Evolutionary conservation across 371 early-diverging fungal species (phyloP).

Genomic region (Mucor mucedo): DNA sequence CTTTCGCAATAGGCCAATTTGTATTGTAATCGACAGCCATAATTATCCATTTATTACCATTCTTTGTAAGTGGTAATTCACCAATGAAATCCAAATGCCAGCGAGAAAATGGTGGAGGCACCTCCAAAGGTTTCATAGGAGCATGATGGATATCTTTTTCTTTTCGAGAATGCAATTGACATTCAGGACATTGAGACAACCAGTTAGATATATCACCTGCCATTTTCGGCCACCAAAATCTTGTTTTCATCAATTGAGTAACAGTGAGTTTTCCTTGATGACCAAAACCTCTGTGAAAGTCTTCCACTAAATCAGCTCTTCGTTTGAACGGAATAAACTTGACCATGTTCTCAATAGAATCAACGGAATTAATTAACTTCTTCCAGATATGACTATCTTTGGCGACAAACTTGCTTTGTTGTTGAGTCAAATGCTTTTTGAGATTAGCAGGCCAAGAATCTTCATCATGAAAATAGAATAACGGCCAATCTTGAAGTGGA

Average conservation of each 20-base stretch:
- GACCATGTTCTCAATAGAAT: neutral
- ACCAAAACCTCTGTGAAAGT: conserved; percentile 19
- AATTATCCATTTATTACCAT: conserved; percentile 30
- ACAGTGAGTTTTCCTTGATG: conserved; percentile 16
- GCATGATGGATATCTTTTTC: conserved; percentile 1
- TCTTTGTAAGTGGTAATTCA: conserved; percentile 24
- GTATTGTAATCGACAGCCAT: conserved; percentile 49
- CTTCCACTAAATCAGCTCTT: conserved; percentile 11
- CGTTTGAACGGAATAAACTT: neutral
- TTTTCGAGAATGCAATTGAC: conserved; percentile 8
- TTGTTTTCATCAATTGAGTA: neutral
- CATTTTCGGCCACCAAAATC: conserved; percentile 7
- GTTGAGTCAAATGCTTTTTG: too few relatives aligned
- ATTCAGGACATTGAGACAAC: conserved; percentile 1
- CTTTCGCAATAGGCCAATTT: too few relatives aligned
- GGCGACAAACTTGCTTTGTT: neutral
- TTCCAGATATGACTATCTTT: neutral
- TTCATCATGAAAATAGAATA: neutral
- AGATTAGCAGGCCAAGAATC: neutral
- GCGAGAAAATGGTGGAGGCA: conserved; percentile 19
- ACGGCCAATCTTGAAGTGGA: conserved; percentile 5
- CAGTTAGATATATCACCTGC: conserved; percentile 6
- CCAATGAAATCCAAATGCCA: conserved; percentile 41
- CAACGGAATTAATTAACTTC: neutral
- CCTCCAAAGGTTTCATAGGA: conserved; percentile 10